phyloP scores from a whole-genome alignment of 169 alveolate species.

The Perkinsus chesapeaki region DNA sequence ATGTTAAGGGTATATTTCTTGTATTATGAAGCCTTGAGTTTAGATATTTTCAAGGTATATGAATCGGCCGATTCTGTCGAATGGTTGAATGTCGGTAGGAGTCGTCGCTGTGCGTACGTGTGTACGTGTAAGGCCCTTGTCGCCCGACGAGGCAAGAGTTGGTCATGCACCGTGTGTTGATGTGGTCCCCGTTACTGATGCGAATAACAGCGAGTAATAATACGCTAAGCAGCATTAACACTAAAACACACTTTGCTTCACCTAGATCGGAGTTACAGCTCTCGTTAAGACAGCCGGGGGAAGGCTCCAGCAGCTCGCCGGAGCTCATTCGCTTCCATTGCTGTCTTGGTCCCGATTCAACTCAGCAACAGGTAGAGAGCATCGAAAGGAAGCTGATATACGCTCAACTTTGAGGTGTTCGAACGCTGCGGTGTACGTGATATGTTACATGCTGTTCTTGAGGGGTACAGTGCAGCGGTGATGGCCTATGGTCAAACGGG shows the following conservation, averaged over 20 bases:
- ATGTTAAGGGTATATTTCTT: background rate
- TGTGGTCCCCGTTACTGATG: background rate
- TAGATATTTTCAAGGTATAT: background rate
- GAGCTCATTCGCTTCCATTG: background rate
- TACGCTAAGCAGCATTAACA: background rate
- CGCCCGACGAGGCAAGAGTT: background rate
- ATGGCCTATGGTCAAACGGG: background rate
- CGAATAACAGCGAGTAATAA: background rate
- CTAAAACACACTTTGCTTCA: too few relatives aligned
- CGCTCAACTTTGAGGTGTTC: background rate
- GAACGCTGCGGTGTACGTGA: background rate
- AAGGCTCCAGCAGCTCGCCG: background rate
- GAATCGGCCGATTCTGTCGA: background rate
- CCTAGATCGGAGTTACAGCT: background rate
- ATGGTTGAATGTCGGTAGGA: background rate
- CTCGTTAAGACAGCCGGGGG: background rate
- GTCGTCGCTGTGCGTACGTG: background rate
- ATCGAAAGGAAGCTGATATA: background rate
- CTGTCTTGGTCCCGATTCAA: background rate
- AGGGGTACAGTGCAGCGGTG: background rate
- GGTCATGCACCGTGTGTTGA: background rate
- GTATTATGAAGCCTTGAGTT: background rate
- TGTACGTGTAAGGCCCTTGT: background rate
- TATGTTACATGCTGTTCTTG: background rate
- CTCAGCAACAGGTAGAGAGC: background rate